These are phyloP conservation scores for Lentinula novae-zelandiae DNA, from an alignment of 1,284 basidiomycete genomes.

Conservation along the genomic window DNA sequence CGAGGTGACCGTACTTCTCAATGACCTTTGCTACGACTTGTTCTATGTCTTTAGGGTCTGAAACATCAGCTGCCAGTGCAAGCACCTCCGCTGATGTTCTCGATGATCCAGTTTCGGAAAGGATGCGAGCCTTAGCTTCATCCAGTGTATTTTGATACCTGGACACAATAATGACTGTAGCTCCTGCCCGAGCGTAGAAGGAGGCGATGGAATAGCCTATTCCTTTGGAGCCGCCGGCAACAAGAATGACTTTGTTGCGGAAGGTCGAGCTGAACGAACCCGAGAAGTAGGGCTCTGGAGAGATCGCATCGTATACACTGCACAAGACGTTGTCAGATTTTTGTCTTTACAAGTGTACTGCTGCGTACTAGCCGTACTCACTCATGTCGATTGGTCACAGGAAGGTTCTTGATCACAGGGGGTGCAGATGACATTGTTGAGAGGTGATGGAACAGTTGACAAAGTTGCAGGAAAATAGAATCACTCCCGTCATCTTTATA, in stretches of 20 bases:
- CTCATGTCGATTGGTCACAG: not conserved
- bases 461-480: not conserved
- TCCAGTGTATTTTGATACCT: conserved; percentile 3
- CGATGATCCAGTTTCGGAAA: not conserved
- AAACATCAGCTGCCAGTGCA: conserved; percentile 4
- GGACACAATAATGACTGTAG: not conserved
- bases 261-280: not conserved
- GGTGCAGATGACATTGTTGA: not conserved
- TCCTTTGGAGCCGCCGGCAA: conserved; percentile 9
- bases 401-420: not conserved
- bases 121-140: conserved; percentile 1
- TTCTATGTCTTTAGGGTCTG: conserved; percentile 1
- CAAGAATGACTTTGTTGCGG: conserved; percentile 3
- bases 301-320: conserved; percentile 7
- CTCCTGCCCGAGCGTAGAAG: conserved; percentile 10
- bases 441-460: not conserved
- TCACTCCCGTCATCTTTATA: too few relatives aligned
- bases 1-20: conserved; percentile 10
- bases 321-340: not conserved
- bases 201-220: conserved; percentile 9
- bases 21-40: not conserved
- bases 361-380: not conserved
- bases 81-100: not conserved
- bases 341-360: not conserved
- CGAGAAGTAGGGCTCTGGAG: not conserved